Percentiles rank a stretch among this genome's conserved stretches.
Conservation (phyloP, 1,284 basidiomycete species). For the Paramarasmius palmivorus region DNA sequence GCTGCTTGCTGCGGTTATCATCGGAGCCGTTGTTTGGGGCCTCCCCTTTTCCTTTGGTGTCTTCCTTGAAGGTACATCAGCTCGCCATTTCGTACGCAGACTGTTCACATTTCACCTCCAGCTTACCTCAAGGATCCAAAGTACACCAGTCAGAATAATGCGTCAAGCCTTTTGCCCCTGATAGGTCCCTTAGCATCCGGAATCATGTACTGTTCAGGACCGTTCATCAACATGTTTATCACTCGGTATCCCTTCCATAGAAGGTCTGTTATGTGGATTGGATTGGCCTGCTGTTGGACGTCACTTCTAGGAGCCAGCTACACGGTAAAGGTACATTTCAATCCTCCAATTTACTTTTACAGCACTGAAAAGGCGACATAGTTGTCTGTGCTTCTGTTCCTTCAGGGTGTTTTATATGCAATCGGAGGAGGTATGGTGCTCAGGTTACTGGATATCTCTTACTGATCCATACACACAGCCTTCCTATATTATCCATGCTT, state of each 20-base stretch:
- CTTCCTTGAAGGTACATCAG: conserved; percentile 24
- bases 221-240: conserved; percentile 27
- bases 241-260: conserved; percentile 30
- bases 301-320: conserved; percentile 37
- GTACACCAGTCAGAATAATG: conserved; percentile 24
- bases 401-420: conserved; percentile 40
- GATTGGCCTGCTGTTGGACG: conserved; percentile 26
- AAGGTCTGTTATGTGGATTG: conserved; percentile 30
- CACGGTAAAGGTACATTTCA: conserved; percentile 25
- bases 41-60: conserved; percentile 34
- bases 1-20: conserved; percentile 33
- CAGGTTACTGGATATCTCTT: background rate
- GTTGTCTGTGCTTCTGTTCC: conserved; percentile 24
- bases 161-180: conserved; percentile 31
- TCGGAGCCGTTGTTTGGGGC: conserved; percentile 41
- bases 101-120: conserved; percentile 2
- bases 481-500: conserved; percentile 36
- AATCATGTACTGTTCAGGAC: conserved; percentile 36
- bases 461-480: conserved; percentile 19
- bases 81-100: background rate
- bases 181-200: conserved; percentile 32
- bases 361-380: background rate
- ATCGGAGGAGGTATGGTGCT: conserved; percentile 31
- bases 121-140: conserved; percentile 31
- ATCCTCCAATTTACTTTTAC: background rate